Percentiles rank a stretch among this genome's conserved stretches.
These are phyloP conservation scores for Cucurbita moschata DNA, from an alignment of 306 rosid species.

Conservation along the genomic window DNA sequence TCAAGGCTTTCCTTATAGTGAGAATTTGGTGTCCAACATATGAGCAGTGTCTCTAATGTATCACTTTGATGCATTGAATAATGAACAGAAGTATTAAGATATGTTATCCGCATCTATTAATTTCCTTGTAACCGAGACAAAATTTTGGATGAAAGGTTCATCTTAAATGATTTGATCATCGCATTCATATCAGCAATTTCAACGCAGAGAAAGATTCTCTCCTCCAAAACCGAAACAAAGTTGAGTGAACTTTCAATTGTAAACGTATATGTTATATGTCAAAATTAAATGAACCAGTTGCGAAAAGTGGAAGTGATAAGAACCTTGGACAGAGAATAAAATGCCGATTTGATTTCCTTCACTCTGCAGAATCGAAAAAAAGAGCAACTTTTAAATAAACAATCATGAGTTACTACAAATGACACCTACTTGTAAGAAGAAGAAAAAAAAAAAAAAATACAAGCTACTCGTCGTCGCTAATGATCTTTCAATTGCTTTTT, in stretches of 20 bases:
- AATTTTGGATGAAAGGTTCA: too few relatives aligned
- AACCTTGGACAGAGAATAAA: neutral
- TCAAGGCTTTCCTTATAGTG: neutral
- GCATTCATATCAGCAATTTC: neutral
- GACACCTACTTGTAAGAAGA: neutral
- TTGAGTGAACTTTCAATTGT: neutral
- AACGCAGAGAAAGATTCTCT: neutral
- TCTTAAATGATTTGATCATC: neutral
- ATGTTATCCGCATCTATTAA: neutral
- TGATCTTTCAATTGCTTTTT: neutral
- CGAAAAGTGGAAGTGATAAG: neutral
- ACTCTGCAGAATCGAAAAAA: conserved; percentile 27
- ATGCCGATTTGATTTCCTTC: conserved; percentile 15
- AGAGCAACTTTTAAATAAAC: neutral
- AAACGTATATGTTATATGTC: neutral
- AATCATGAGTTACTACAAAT: neutral
- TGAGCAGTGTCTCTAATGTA: neutral
- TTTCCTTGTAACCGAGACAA: too few relatives aligned
- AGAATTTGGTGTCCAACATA: neutral
- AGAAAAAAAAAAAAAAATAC: too few relatives aligned
- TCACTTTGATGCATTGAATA: neutral
- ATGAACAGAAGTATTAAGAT: too few relatives aligned
- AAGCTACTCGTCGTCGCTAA: neutral
- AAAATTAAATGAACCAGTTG: neutral
- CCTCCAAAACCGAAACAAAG: neutral